Evolutionary conservation across 352 stramenopile species (phyloP), one percentile per base, ranked within the genome.

Genomic region (Phytophthora tentaculata): DNA sequence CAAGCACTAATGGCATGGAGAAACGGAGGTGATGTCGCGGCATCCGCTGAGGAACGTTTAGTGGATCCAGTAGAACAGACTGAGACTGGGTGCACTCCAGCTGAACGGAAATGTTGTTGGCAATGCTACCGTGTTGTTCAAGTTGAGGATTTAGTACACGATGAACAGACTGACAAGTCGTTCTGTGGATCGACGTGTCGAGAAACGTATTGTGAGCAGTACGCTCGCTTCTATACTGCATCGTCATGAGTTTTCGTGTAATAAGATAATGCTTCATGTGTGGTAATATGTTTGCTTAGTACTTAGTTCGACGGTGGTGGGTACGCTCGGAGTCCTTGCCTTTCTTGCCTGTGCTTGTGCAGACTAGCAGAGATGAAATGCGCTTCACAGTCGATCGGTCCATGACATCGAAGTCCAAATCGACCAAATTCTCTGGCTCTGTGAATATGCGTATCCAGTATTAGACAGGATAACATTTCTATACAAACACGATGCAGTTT

Each of bases 311-410:
- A 24, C 16, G 1, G 50, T 57, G 14, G 23, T 37, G 19, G 35
- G 23, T 10, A 45, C 35, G 53, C 22, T 54, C 50, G 20, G 13
- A 3, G 1, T 58, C 59, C 39, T 79, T 82, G 17, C 22, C 66
- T 37, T 92, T 92, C 64, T 94, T 95, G 5, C 72, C 72, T 0
- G 67, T 76, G 53, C 61, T 90, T 7, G 79, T 87, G 44, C 84
- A 90, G 5, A 88, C 53, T 9, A 95, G 56, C 6, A 92, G 81
- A 0, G 83, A 90, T 28, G 87, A 89, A 51, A 95, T 83, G 19
- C 86, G 84, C 61, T 95, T 95, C 12, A 92, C 81, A 14, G 84
- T 94, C 10, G 69, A 78, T 19, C 85, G 84, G 56, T 94, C 85
- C 87, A 95, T 94, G 19, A 94, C 82, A 23, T 89, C 83, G 49